A percentile compares a stretch with the other conserved stretches of the same genome.
phyloP scores from a whole-genome alignment of 1,284 basidiomycete genomes.

The Ceratobasidium sp. region DNA sequence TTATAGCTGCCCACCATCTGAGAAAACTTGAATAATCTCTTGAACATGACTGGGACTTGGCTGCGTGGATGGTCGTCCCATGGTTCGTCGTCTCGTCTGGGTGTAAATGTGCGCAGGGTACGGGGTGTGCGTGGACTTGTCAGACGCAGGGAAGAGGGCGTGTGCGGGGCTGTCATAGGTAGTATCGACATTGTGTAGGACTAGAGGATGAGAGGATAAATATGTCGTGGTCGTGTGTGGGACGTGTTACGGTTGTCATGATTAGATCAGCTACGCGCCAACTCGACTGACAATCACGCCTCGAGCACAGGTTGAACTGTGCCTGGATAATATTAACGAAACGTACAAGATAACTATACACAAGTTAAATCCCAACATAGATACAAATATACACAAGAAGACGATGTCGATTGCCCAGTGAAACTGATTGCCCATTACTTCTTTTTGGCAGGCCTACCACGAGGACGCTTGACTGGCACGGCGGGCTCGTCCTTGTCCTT shows the following conservation, averaged over 20 bases:
- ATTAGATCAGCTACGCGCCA: too few relatives aligned
- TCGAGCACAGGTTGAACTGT: too few relatives aligned
- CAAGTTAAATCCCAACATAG: too few relatives aligned
- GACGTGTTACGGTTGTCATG: too few relatives aligned
- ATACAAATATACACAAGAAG: too few relatives aligned
- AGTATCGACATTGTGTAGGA: constrained; percentile 17
- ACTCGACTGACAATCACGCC: too few relatives aligned
- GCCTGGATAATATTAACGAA: too few relatives aligned
- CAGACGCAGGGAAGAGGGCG: neutral
- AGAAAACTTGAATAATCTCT: constrained; percentile 76
- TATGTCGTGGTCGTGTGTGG: neutral
- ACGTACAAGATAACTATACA: too few relatives aligned
- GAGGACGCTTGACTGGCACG: neutral
- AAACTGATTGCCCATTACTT: too few relatives aligned
- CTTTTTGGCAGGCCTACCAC: too few relatives aligned
- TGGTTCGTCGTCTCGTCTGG: neutral
- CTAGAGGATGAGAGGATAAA: neutral
- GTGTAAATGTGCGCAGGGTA: constrained; percentile 15
- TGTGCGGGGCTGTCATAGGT: constrained; percentile 23
- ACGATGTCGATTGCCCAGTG: too few relatives aligned
- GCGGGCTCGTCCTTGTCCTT: neutral
- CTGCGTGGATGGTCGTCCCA: constrained; percentile 53
- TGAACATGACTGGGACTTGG: constrained; percentile 73
- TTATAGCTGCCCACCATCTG: constrained; percentile 73
- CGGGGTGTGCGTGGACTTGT: constrained; percentile 7